Base-by-base conservation (phyloP, 164 flowering plant genomes). In the Macadamia tetraphylla region DNA sequence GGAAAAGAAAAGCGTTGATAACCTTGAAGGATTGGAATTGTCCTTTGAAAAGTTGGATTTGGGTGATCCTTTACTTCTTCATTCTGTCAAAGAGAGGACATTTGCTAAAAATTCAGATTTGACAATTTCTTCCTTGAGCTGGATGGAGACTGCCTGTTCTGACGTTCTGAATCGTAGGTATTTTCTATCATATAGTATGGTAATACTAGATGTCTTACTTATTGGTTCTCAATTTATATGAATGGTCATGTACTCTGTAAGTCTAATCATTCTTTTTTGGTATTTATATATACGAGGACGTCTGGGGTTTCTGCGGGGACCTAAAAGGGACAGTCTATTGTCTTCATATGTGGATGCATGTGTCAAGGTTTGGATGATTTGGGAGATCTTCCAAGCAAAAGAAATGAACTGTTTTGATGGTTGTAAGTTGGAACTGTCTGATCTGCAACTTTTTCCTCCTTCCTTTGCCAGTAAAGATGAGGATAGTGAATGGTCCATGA, bases 161-260 rank as follows among this genome's bases (percentile, higher is more conserved):
- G 94, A 92, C 75, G 85, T 91, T 78, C 75, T 78, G 51, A 74
- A 83, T 62, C 86, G 98, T 91, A 83, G 77, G 97, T 86, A 77
- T 76, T 82, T 35, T 81, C 66, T 23, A 23, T 43, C 60, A 42
- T 44, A 10, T 32, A n/a, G 13, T 35, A 30, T 9, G 10, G 32
- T 31, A 13, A 42, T 10, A 3, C 7, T 32, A 31, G 62, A 12
- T 31, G n/a, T n/a, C 31, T 32, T 60, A 3, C 57, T 17, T 46
- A 14, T 53, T 11, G 5, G 43, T 31, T 29, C 12, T 60, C 12
- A 13, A 9, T 29, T 31, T 9, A 29, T 31, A 11, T 13, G 32
- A 35, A 49, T 18, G 53, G 17, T 64, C 40, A 49, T 40, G n/a
- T 9, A 18, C 52, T 14, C 9, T 51, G 13, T 10, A 29, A 29